Evolutionary conservation across 257 asterid genomes (phyloP).

Genomic region (Gynochthodes officinalis): DNA sequence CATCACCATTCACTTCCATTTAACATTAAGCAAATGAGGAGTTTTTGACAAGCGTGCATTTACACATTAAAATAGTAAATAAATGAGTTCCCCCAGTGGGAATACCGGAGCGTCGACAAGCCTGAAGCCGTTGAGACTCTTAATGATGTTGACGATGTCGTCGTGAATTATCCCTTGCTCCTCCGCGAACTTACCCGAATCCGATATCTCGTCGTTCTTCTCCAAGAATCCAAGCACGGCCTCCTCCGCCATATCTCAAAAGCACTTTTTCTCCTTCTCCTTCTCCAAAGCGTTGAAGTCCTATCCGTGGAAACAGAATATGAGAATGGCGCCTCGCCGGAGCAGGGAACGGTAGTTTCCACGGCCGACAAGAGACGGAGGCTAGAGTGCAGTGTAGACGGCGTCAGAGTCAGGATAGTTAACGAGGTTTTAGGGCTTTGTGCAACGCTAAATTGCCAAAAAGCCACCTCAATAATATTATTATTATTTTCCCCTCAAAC

Average conservation of each 20-base stretch:
- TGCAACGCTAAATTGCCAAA: too few species aligned
- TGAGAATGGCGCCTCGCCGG: too few species aligned
- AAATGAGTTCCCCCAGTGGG: not conserved
- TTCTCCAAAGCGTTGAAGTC: not conserved
- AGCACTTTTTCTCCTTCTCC: not conserved
- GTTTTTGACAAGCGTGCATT: not conserved
- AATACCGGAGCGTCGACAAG: constrained; percentile 67
- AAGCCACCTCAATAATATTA: too few species aligned
- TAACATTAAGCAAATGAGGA: not conserved
- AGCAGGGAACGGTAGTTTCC: too few species aligned
- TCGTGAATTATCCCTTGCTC: constrained; percentile 70
- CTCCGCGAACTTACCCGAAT: constrained; percentile 69
- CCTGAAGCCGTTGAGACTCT: constrained; percentile 76
- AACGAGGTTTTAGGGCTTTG: too few species aligned
- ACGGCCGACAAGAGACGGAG: too few species aligned
- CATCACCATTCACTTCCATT: not conserved
- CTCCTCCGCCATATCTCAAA: constrained; percentile 64
- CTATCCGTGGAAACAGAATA: too few species aligned
- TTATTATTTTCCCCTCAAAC: too few species aligned
- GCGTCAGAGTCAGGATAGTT: too few species aligned
- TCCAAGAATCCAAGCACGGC: constrained; percentile 66
- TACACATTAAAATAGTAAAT: not conserved
- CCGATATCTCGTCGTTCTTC: constrained; percentile 51
- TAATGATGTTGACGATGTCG: constrained; percentile 76
- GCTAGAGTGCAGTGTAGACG: too few species aligned